phyloP scores from a whole-genome alignment of 1,139 yeast genomes.

The Torulaspora pretoriensis region DNA sequence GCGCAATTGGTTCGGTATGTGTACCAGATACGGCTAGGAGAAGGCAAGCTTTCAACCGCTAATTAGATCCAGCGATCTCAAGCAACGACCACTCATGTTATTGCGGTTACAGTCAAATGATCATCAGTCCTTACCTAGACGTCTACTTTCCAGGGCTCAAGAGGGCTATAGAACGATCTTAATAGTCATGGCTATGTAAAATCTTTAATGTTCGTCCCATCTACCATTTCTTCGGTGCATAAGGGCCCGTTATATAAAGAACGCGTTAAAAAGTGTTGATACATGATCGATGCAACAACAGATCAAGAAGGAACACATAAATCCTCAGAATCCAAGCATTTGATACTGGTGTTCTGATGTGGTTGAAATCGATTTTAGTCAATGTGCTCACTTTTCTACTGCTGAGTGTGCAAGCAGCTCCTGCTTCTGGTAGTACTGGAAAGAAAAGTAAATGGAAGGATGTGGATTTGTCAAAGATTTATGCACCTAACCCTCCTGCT shows the following conservation, averaged over 20 bases:
- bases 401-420: conserved; percentile 10
- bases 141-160: no score
- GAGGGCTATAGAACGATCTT: no score
- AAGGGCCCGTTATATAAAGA: background rate
- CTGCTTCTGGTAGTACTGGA: conserved; percentile 6
- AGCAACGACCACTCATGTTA: no score
- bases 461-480: conserved; percentile 19
- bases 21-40: conserved; percentile 31
- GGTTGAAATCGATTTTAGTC: background rate
- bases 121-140: no score
- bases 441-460: conserved; percentile 11
- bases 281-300: background rate
- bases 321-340: background rate
- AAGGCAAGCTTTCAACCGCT: background rate
- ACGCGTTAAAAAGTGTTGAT: background rate
- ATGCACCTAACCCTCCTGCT: conserved; percentile 34
- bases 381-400: conserved; percentile 1
- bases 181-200: background rate
- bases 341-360: conserved; percentile 1
- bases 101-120: no score
- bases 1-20: conserved; percentile 37
- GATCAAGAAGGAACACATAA: background rate
- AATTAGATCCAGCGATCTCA: no score
- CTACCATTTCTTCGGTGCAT: background rate
- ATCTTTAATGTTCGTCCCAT: background rate